Evolutionary conservation across 805 yeast species (phyloP).

Genomic region (Metschnikowia arizonensis): DNA sequence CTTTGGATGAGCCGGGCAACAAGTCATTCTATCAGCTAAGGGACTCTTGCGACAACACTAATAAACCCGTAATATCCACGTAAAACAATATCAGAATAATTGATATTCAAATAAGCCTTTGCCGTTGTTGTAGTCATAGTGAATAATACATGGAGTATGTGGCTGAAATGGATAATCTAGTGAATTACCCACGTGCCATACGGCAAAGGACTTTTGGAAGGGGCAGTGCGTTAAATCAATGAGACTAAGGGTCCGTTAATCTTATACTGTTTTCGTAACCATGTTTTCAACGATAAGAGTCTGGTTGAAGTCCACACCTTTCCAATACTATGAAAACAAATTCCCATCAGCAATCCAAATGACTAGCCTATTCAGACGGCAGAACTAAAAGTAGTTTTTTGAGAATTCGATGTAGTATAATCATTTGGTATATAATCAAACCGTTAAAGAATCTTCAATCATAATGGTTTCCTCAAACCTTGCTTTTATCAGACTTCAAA

Average conservation of each 20-base stretch:
- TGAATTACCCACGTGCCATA: conserved; percentile 14
- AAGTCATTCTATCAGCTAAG: conserved; percentile 7
- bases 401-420: conserved; percentile 18
- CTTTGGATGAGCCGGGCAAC: conserved; percentile 1
- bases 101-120: too few species aligned
- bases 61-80: conserved; percentile 19
- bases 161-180: too few species aligned
- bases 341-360: conserved; percentile 26
- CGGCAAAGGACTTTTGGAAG: too few species aligned
- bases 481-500: conserved; percentile 4
- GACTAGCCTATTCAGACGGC: conserved; percentile 18
- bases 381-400: conserved; percentile 20
- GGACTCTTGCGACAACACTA: conserved; percentile 10
- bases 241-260: too few species aligned
- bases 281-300: conserved; percentile 19
- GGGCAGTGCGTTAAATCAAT: too few species aligned
- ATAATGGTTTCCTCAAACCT: conserved; percentile 16
- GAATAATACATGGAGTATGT: conserved; percentile 13
- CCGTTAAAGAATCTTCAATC: conserved; percentile 25
- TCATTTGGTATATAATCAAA: conserved; percentile 9
- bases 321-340: conserved; percentile 23
- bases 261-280: too few species aligned
- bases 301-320: conserved; percentile 23
- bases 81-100: conserved; percentile 25
- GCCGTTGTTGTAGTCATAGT: conserved; percentile 13